Conservation (phyloP, 148 eudicot genomes). For the Camellia sinensis region DNA sequence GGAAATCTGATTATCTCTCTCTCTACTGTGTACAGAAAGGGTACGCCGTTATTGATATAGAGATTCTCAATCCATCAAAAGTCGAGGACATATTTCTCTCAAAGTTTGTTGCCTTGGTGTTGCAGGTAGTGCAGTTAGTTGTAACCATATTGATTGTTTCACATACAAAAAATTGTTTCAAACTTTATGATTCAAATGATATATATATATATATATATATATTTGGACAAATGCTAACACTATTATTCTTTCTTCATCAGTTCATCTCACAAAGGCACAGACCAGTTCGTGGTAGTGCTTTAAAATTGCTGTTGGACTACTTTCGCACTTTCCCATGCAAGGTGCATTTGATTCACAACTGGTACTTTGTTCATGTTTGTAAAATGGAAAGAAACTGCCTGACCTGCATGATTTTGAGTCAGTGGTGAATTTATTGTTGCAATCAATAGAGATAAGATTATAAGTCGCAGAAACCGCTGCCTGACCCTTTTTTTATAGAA, state of each 20-base stretch:
- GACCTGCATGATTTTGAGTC: neutral
- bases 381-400: too few species aligned
- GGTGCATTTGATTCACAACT: conserved; percentile 37
- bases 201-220: too few species aligned
- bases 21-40: conserved; percentile 61
- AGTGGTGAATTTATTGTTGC: neutral
- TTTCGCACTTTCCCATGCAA: conserved; percentile 83
- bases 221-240: conserved; percentile 1
- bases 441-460: neutral
- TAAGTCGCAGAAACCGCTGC: neutral
- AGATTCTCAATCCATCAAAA: conserved; percentile 44
- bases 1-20: conserved; percentile 4
- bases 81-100: conserved; percentile 59
- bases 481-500: too few species aligned
- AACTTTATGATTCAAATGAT: neutral
- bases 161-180: neutral
- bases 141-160: neutral
- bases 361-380: neutral
- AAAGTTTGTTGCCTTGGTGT: conserved; percentile 53
- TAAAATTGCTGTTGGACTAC: conserved; percentile 60
- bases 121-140: conserved; percentile 59
- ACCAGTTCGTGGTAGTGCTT: conserved; percentile 88
- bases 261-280: conserved; percentile 83
- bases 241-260: conserved; percentile 33
- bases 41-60: conserved; percentile 67